Base-by-base conservation (phyloP, 768 basidiomycete species). In the Tremella mesenterica region DNA sequence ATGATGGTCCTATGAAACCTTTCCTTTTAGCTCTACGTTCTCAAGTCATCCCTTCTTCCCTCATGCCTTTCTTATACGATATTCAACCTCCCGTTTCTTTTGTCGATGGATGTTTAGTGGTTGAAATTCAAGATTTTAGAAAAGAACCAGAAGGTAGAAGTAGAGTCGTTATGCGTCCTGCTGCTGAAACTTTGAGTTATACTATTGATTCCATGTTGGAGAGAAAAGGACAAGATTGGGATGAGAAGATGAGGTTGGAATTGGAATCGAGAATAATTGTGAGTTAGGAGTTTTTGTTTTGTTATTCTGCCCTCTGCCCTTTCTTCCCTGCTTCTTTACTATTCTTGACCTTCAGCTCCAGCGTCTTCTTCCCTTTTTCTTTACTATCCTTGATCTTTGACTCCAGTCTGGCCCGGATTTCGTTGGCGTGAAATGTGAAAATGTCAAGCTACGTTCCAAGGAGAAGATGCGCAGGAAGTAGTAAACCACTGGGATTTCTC, bases 71-170 rank as follows among this genome's bases (percentile, higher is more conserved):
- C 26, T 56, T 76, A 25, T 72, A 75, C 52, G 65, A 70, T 48
- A 56, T 63, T 44, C 41, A 44, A 13, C 59, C 58, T 3, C 56
- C 61, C 14, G 51, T 63, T 10, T 60, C 63, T 4, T 60, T 64
- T 43, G 60, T 63, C 7, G 60, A 69, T 44, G 74, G 75, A 9
- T 76, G 75, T 54, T 63, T 76, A 16, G 74, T 76, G 18, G 74
- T 77, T 47, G 75, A 77, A 53, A 64, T 77, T n/a, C 73, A 75
- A 58, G 76, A 77, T 53, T 74, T 70, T 48, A 66, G 76, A 23
- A 51, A 55, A 33, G 33, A 34, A 7, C 57, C 57, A 6, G 64
- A 65, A 25, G 38, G 46, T 2, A 28, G 54, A 26, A 57, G 53
- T 6, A 54, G 63, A 21, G 64, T 67, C 26, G 65, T 65, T 18